These are phyloP conservation scores for Lagenidium sp. DNA, from an alignment of 352 stramenopile genomes.

Conservation along the genomic window DNA sequence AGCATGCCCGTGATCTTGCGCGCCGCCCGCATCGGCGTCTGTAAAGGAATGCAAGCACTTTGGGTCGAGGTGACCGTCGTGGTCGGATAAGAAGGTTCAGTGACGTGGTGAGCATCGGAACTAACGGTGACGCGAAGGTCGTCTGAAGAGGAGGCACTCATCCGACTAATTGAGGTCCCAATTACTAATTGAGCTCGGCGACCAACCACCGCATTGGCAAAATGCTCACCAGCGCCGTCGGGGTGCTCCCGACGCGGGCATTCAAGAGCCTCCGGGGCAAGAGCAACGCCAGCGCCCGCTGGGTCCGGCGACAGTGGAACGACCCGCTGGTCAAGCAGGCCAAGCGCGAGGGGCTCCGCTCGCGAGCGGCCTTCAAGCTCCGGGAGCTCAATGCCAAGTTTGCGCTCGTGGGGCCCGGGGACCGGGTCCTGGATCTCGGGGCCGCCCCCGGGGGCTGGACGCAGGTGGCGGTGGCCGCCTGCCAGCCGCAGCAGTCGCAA, in stretches of 20 bases:
- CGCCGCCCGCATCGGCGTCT: no score
- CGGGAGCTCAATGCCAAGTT: constrained; percentile 78
- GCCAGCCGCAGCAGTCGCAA: constrained; percentile 8
- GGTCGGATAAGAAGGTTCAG: no score
- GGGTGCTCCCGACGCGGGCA: constrained; percentile 19
- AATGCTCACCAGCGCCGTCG: neutral
- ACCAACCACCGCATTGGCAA: neutral
- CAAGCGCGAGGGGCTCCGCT: constrained; percentile 75
- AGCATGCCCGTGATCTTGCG: constrained; percentile 58
- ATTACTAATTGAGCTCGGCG: no score
- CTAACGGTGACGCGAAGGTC: no score
- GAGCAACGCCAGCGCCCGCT: constrained; percentile 74
- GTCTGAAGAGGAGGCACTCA: no score
- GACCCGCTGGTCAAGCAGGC: constrained; percentile 81
- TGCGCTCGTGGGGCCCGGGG: constrained; percentile 49
- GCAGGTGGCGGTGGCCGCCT: constrained; percentile 68
- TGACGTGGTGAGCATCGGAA: no score
- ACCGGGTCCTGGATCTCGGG: constrained; percentile 76
- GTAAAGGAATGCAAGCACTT: no score
- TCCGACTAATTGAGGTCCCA: no score
- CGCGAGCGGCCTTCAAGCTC: constrained; percentile 76
- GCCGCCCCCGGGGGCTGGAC: constrained; percentile 81
- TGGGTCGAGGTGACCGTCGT: no score
- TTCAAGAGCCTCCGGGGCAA: constrained; percentile 79
- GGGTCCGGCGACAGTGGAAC: constrained; percentile 78